Base-by-base conservation (phyloP, 306 rosid genomes). In the Herpetospermum pedunculosum region DNA sequence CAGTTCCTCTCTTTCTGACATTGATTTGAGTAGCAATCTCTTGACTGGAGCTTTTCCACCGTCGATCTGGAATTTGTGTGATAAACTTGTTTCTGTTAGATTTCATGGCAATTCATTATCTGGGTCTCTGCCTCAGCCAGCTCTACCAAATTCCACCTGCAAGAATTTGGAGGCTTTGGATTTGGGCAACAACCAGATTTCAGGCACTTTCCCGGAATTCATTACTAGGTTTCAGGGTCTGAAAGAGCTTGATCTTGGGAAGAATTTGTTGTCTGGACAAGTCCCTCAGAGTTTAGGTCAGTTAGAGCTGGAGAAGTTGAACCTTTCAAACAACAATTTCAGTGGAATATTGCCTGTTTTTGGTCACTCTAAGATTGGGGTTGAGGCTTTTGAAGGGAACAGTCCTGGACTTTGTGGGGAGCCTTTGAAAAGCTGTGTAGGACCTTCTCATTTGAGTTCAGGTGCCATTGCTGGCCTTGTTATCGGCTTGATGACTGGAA, bases 401-500 rank as follows among this genome's bases (percentile, higher is more conserved):
- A 85, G 47, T 70, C 96, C 96, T 43, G 80, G 71, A 74, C 86
- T 95, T 70, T 95, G 99, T 83, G 99, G 99, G 16, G 76, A 79
- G 49, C 99, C 99, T 64, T 84, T 95, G 89, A 75, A 29, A 78
- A 88, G 88, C 34, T 95, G 99, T 74, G 62, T 75, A 43, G 81
- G 78, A 35, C 79, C 68, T 68, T 78, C 96, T 54, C 70, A 91
- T 44, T 74, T 91, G 83, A 91, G 96, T 67, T 86, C 99, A 10
- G 99, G 99, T 32, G 96, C 99, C 6, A 88, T 95, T 80, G 99
- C 99, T 11, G 97, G 96, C 6, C 84, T 95, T 71, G 97, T 95
- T 74, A 95, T 95, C 18, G 89, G 97, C 62, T 75, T 95, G 35
- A 88, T 95, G 96, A 58, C 97, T 37, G 97, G 92, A 52, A 89